Evolutionary conservation across 2,329 filamentous ascomycete genomes (phyloP).

Genomic region (Aureobasidium sp.): DNA sequence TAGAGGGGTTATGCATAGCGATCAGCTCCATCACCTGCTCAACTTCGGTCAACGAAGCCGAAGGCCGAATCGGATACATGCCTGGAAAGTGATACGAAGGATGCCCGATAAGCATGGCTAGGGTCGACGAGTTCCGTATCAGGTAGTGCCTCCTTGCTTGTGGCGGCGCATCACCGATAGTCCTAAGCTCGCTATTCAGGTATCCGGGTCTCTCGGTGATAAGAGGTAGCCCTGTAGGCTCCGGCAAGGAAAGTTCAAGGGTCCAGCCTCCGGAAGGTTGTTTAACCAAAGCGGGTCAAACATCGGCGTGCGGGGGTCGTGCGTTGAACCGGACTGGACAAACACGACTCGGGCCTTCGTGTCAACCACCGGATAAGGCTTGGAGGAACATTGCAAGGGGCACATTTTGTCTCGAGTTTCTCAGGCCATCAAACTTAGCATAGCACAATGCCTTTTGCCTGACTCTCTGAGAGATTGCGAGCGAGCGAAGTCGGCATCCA

Average conservation of each 20-base stretch:
- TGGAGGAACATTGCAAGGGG: not conserved
- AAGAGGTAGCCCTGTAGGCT: not conserved
- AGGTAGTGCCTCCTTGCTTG: not conserved
- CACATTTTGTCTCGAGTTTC: conserved; percentile 1
- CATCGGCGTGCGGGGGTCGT: conserved; percentile 7
- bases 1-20: conserved; percentile 4
- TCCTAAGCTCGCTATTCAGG: not conserved
- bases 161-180: conserved; percentile 12
- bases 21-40: not conserved
- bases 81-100: not conserved
- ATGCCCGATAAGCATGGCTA: conserved; percentile 11
- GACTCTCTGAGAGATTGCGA: not conserved
- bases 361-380: not conserved
- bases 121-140: not conserved
- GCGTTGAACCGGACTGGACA: not conserved
- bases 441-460: not conserved
- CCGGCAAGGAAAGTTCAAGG: not conserved
- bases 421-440: conserved; percentile 5
- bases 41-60: not conserved
- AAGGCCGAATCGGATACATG: not conserved
- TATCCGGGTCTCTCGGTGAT: not conserved
- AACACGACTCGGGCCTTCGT: conserved; percentile 10
- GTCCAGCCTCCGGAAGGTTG: not conserved
- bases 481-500: conserved; percentile 6
- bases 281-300: conserved; percentile 9